These are phyloP conservation scores for Linum usitatissimum DNA, from an alignment of 345 rosid genomes.

Conservation along the genomic window DNA sequence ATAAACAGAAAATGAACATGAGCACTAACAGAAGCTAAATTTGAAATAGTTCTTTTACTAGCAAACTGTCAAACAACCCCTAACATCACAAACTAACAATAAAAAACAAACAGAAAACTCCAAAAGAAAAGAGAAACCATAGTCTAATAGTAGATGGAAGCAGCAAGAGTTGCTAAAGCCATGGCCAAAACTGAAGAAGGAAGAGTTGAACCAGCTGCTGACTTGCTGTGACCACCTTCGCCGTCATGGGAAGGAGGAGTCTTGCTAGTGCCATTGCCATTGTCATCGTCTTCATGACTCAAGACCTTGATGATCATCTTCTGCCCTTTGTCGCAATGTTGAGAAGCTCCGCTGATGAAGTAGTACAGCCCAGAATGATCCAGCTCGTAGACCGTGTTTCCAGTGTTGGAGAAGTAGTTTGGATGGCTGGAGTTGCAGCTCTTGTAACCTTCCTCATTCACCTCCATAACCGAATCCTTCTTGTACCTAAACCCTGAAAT, in stretches of 20 bases:
- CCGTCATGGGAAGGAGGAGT: background rate
- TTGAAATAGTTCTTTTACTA: no score
- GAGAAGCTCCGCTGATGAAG: conserved; percentile 56
- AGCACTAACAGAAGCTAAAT: no score
- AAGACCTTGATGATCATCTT: conserved; percentile 46
- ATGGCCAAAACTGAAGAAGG: background rate
- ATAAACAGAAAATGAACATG: no score
- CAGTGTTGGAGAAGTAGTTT: conserved; percentile 45
- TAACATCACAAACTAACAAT: background rate
- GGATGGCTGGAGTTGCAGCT: conserved; percentile 51
- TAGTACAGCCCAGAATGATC: conserved; percentile 48
- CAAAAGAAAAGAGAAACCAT: background rate
- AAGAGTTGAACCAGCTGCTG: background rate
- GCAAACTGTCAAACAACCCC: no score
- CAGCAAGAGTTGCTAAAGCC: background rate
- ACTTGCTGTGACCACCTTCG: background rate
- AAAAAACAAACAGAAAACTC: background rate
- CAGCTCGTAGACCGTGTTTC: conserved; percentile 40
- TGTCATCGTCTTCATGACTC: conserved; percentile 14
- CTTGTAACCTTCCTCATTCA: conserved; percentile 35
- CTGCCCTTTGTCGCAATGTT: conserved; percentile 49
- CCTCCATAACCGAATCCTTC: conserved; percentile 56
- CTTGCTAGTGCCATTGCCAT: background rate
- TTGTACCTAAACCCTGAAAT: conserved; percentile 40
- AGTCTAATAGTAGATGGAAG: background rate